phyloP scores from a whole-genome alignment of 257 asterid species.

The Leptodermis oblonga region DNA sequence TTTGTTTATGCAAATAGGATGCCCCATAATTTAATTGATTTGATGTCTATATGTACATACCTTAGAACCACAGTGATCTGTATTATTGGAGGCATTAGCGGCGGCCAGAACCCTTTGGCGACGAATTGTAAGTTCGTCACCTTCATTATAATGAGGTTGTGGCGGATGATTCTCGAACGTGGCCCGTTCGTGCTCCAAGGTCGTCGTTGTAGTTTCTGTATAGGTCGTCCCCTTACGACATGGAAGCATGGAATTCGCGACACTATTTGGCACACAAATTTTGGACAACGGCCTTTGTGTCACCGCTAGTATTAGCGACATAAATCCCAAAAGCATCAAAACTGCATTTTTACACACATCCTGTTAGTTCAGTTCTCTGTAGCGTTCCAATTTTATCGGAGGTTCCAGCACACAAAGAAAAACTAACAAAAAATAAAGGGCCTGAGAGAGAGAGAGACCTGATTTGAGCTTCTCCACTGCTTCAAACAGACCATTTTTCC shows the following conservation, averaged over 20 bases:
- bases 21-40: no score
- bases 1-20: no score
- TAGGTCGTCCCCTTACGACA: slow-evolving; percentile 26
- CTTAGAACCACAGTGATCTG: slow-evolving; percentile 55
- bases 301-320: slow-evolving; percentile 61
- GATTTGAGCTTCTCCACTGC: slow-evolving; percentile 72
- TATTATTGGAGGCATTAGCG: slow-evolving; percentile 1
- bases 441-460: slow-evolving; percentile 31
- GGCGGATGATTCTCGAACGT: slow-evolving; percentile 8
- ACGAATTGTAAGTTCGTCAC: slow-evolving; percentile 5
- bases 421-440: no score
- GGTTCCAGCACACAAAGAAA: no score
- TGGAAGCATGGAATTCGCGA: slow-evolving; percentile 59
- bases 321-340: slow-evolving; percentile 72
- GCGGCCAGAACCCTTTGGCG: slow-evolving; percentile 32
- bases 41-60: slow-evolving; percentile 20
- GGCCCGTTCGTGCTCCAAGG: slow-evolving; percentile 14
- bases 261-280: slow-evolving; percentile 49
- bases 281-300: slow-evolving; percentile 45
- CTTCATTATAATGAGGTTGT: background rate
- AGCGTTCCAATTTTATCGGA: no score
- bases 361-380: no score
- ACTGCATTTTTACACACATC: no score
- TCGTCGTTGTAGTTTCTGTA: slow-evolving; percentile 20
- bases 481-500: slow-evolving; percentile 54